Evolutionary conservation across 768 basidiomycete species (phyloP).

Genomic region (Lanmaoa rubissima): DNA sequence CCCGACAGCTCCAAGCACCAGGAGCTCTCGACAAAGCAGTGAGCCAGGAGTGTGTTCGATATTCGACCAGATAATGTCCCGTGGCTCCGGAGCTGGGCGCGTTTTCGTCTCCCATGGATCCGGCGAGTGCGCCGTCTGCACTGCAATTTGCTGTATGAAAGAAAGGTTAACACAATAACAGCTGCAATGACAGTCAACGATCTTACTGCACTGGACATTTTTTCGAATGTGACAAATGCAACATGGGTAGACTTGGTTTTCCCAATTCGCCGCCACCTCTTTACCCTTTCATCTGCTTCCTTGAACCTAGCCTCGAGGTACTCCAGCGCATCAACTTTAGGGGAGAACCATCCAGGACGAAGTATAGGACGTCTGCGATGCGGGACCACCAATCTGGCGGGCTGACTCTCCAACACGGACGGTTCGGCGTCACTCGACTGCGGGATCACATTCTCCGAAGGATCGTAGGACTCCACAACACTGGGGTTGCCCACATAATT

Average conservation of each 20-base stretch:
- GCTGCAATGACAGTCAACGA: background rate
- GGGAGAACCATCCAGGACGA: conserved; percentile 69
- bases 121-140: conserved; percentile 78
- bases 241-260: conserved; percentile 79
- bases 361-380: conserved; percentile 75
- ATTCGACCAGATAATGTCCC: conserved; percentile 94
- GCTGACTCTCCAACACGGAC: conserved; percentile 52
- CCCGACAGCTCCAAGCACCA: conserved; percentile 68
- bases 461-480: conserved; percentile 77
- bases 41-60: conserved; percentile 64
- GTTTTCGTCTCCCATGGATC: conserved; percentile 66
- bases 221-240: conserved; percentile 96
- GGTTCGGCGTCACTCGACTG: conserved; percentile 49
- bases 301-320: conserved; percentile 79
- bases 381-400: conserved; percentile 63
- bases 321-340: conserved; percentile 86
- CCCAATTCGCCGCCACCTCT: conserved; percentile 64
- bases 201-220: conserved; percentile 87
- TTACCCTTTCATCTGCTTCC: conserved; percentile 81
- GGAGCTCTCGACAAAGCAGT: conserved; percentile 61
- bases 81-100: conserved; percentile 83
- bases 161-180: background rate
- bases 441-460: conserved; percentile 53
- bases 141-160: conserved; percentile 70
- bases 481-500: conserved; percentile 94